Evolutionary conservation across 2,329 filamentous ascomycete genomes (phyloP).

Genomic region (Monilinia polystroma): DNA sequence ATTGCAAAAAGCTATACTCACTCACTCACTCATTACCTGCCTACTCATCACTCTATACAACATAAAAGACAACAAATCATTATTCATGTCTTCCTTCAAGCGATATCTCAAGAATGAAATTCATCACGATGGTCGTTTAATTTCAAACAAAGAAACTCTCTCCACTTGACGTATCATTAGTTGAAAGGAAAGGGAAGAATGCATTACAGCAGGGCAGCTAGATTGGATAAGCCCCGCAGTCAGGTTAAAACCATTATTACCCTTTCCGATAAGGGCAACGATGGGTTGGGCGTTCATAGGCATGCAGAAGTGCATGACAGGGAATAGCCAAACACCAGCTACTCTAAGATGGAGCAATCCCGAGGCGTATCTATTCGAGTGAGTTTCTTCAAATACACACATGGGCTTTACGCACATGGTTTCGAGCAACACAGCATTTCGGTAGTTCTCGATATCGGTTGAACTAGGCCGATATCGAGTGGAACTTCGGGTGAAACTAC

Average conservation of each 20-base stretch:
- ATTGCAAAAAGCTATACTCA: not conserved
- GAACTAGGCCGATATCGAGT: not conserved
- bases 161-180: slow-evolving; percentile 8
- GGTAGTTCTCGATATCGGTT: not conserved
- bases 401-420: not conserved
- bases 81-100: not conserved
- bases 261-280: not conserved
- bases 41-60: not conserved
- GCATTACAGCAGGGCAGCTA: slow-evolving; percentile 1
- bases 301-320: not conserved
- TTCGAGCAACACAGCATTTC: not conserved
- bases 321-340: not conserved
- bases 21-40: too few relatives aligned
- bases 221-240: slow-evolving; percentile 17
- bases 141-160: slow-evolving; percentile 11
- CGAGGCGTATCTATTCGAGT: not conserved
- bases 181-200: slow-evolving; percentile 1
- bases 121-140: not conserved
- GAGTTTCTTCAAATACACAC: not conserved
- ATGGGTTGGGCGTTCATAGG: not conserved
- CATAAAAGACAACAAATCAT: not conserved
- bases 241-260: not conserved
- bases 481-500: not conserved
- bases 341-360: not conserved
- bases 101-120: not conserved